Evolutionary conservation across 2,329 filamentous ascomycete genomes (phyloP).

Genomic region (Botrytis byssoidea): DNA sequence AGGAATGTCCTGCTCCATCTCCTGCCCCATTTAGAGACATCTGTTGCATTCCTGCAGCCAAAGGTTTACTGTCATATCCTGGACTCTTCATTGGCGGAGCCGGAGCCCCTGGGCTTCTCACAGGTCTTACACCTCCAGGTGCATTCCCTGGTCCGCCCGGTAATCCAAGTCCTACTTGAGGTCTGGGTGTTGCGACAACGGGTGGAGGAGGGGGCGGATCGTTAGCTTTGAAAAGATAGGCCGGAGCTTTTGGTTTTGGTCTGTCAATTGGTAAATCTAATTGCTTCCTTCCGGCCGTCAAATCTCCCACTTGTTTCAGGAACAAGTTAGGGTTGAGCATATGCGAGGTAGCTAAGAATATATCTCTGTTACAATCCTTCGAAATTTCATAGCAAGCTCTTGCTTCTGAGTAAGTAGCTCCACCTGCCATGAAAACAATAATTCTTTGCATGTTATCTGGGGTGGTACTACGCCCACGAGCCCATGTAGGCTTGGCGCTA

Average conservation of each 20-base stretch:
- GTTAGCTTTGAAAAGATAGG: constrained; percentile 78
- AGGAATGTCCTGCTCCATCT: constrained; percentile 24
- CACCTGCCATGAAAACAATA: constrained; percentile 92
- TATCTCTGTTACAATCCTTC: constrained; percentile 68
- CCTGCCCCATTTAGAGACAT: constrained; percentile 17
- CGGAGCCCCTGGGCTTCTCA: constrained; percentile 13
- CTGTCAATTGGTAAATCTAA: constrained; percentile 80
- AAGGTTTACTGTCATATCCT: background rate
- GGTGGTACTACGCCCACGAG: constrained; percentile 70
- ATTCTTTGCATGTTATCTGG: constrained; percentile 85
- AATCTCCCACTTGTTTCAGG: constrained; percentile 76
- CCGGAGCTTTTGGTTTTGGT: constrained; percentile 77
- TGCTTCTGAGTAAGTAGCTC: constrained; percentile 89
- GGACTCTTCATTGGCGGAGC: constrained; percentile 17
- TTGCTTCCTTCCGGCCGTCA: constrained; percentile 70
- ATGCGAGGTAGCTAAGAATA: constrained; percentile 87
- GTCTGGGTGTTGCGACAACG: constrained; percentile 28
- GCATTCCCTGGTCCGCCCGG: constrained; percentile 2
- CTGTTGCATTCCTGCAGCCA: constrained; percentile 11
- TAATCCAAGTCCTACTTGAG: constrained; percentile 8
- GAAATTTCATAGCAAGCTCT: constrained; percentile 87
- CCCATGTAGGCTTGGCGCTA: constrained; percentile 93
- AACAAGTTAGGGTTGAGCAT: constrained; percentile 88
- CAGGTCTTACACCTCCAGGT: constrained; percentile 2
- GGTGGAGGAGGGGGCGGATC: constrained; percentile 49